Base-by-base conservation (phyloP, 495 filamentous ascomycete genomes). In the Wilcoxina mikolae region DNA sequence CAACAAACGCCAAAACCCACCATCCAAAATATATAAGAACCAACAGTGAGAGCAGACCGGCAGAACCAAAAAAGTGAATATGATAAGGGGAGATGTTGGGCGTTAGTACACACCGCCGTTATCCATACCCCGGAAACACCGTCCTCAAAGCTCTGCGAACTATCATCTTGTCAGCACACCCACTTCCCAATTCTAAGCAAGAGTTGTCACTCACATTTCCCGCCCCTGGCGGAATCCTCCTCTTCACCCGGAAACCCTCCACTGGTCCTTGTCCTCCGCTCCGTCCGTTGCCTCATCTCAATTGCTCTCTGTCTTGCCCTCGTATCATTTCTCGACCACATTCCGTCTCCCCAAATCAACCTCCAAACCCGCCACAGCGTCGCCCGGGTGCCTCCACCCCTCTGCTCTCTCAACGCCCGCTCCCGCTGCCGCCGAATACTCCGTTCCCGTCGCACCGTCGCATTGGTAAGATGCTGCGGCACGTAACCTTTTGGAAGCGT, bases 401-500 rank as follows among this genome's bases (percentile, higher is more conserved):
- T 17, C 33, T 20, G 38, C 52, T 49, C 51, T 39, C 42, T n/a
- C 50, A 26, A 10, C 51, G 38, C 39, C 38, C 56, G 0, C 25
- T 27, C 25, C 17, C 72, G 60, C 55, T 79, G 59, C 28, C 69
- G 66, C 42, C 78, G 69, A 4, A 77, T 62, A 7, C 73, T 73
- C 5, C 79, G 72, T 67, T 94, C 86, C 24, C 80, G 75, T 10
- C 83, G 74, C 4, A 91, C 85, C 78, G 91, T 89, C 20, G 74
- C 73, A 61, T 90, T 90, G n/a, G 86, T 93, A 28, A 93, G 76
- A 1, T 71, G 66, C 2, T 67, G 71, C 0, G 85, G 79, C 49
- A 79, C 82, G 61, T 78, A 81, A 0, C 81, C 80, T 3, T 63
- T 62, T 2, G 83, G 75, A 3, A 95, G 68, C 54, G 85, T 82